Percentiles rank a stretch among this genome's conserved stretches.
Conservation (phyloP, 2,329 filamentous ascomycete species). For the Paecilomyces variotii region DNA sequence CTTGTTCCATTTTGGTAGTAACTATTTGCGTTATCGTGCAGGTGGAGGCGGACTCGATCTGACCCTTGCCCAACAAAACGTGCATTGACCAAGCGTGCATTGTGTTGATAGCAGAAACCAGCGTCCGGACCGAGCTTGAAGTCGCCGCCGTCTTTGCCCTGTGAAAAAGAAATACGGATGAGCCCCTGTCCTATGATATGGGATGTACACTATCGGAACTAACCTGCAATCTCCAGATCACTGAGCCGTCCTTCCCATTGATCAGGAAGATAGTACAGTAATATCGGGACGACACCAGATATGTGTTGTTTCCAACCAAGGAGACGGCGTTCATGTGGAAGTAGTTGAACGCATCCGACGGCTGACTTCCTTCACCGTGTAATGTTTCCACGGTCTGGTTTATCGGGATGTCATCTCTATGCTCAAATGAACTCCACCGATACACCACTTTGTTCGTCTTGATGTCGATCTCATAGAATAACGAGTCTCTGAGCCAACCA, state of each 20-base stretch:
- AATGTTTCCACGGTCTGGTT: neutral
- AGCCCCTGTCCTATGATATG: too few relatives aligned
- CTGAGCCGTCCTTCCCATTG: slow-evolving; percentile 29
- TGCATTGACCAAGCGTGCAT: slow-evolving; percentile 38
- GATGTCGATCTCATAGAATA: slow-evolving; percentile 15
- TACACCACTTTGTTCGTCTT: slow-evolving; percentile 12
- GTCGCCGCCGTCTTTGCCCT: slow-evolving; percentile 21
- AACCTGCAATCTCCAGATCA: slow-evolving; percentile 34
- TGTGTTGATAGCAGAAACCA: slow-evolving; percentile 38
- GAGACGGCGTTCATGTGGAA: slow-evolving; percentile 30
- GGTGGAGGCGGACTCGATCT: neutral
- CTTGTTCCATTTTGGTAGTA: neutral
- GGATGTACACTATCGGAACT: neutral
- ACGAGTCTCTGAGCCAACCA: slow-evolving; percentile 10
- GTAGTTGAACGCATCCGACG: slow-evolving; percentile 30
- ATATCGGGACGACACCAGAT: slow-evolving; percentile 7
- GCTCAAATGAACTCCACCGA: slow-evolving; percentile 12
- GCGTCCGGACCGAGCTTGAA: slow-evolving; percentile 30
- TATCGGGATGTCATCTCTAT: slow-evolving; percentile 4
- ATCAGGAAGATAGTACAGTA: slow-evolving; percentile 18
- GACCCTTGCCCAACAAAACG: neutral
- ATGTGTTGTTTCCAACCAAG: slow-evolving; percentile 6
- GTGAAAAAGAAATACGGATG: neutral
- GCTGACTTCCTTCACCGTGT: neutral
- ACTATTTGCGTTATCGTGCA: neutral